Base-by-base conservation (phyloP, 2,329 filamentous ascomycete genomes). In the Stagonosporopsis cucurbitacearum region DNA sequence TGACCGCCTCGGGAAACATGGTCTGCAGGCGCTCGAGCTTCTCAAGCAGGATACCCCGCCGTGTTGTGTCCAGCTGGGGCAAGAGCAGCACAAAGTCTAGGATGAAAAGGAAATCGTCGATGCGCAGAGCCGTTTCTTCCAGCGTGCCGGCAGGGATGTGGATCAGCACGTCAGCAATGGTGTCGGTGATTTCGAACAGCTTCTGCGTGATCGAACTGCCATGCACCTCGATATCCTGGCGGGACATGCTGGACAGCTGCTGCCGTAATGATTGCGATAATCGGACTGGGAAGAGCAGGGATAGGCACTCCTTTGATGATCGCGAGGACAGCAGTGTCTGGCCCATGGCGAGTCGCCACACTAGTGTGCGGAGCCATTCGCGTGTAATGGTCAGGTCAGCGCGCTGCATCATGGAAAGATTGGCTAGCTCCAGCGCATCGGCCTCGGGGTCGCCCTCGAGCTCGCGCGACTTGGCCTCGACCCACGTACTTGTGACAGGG, bases 141-240 rank as follows among this genome's bases (percentile, higher is more conserved):
- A 79, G 68, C 0, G 78, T 77, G 0, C 76, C 77, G 6, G 78
- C 75, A 0, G 81, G 80, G 13, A 85, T 72, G 40, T 82, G 81
- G 20, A 86, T 77, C 2, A 82, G 71, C 13, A 86, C 84, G 59
- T 86, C 84, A 8, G 83, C 82, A 41, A 86, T 82, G 2, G 83
- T 85, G 65, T 83, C 84, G 0, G 83, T 82, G 57, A 86, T 84
- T 63, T 86, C 84, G 51, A 86, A 84, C 4, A 86, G 74, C 65
- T 86, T 86, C 57, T 84, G 80, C 48, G 85, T 74, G 50, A 86
- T 83, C 20, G 81, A 81, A 33, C 78, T 82, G 7, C 84, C 84
- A 60, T 86, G 83, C 4, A 83, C 80, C 25, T 80, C 80, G 54
- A 86, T 80, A 49, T 80, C 80, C 33, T 79, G 69, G 15, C 72